Conservation (phyloP, 23 red algal species). For the Gracilariopsis chorda region DNA sequence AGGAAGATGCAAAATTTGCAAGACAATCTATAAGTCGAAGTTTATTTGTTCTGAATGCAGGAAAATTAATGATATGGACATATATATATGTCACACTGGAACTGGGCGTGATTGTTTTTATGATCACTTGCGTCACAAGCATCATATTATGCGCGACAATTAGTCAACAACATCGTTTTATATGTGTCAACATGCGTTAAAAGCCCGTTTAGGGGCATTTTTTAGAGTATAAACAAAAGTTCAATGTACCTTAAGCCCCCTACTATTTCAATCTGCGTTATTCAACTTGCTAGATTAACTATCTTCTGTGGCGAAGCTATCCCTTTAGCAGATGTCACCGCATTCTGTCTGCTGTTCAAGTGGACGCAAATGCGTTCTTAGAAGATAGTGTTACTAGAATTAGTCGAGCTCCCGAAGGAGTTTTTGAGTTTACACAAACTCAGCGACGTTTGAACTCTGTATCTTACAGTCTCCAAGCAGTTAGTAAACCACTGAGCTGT, state of each 20-base stretch:
- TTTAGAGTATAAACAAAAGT: background rate
- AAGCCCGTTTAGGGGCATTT: background rate
- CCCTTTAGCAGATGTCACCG: too few species aligned
- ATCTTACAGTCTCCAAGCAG: too few species aligned
- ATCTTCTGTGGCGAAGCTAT: too few species aligned
- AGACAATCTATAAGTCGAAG: background rate
- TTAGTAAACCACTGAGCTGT: too few species aligned
- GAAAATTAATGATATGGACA: background rate
- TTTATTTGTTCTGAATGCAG: conserved; percentile 36
- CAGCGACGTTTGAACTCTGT: too few species aligned
- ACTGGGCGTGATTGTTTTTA: conserved; percentile 9
- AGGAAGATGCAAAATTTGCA: background rate
- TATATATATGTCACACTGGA: background rate
- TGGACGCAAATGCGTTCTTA: too few species aligned
- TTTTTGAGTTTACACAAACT: too few species aligned
- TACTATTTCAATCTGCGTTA: background rate
- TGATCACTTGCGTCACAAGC: background rate
- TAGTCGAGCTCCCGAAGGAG: too few species aligned
- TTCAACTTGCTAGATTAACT: background rate
- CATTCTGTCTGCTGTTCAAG: too few species aligned
- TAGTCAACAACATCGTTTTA: background rate
- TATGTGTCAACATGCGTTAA: background rate
- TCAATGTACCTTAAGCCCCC: background rate
- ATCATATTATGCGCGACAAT: background rate
- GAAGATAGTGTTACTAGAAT: too few species aligned